These are phyloP conservation scores for Croton setiger DNA, from an alignment of 441 rosid genomes.

Conservation along the genomic window DNA sequence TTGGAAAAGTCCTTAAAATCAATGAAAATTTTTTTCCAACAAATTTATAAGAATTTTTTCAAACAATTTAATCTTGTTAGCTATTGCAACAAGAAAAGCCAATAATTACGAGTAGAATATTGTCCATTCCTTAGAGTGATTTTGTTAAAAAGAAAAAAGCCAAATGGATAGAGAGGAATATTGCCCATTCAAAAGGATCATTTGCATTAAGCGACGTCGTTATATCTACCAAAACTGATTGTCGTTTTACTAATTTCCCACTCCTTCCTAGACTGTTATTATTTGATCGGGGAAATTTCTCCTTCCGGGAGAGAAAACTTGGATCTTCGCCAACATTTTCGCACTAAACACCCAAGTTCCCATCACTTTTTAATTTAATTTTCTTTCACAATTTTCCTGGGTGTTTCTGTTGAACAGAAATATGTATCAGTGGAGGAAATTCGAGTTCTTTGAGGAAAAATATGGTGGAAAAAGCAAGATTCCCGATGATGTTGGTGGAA, in stretches of 20 bases:
- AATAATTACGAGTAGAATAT: too few species aligned
- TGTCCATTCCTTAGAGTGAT: too few species aligned
- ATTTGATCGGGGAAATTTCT: not conserved
- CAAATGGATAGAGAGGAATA: too few species aligned
- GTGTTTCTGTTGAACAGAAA: not conserved
- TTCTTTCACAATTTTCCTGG: not conserved
- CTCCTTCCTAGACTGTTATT: not conserved
- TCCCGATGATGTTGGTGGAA: conserved; percentile 72
- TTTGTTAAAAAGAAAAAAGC: not conserved
- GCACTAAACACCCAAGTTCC: not conserved
- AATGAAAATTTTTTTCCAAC: too few species aligned
- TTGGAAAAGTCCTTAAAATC: too few species aligned
- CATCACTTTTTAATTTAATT: not conserved
- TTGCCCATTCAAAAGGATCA: conserved; percentile 10
- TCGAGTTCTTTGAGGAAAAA: conserved; percentile 98
- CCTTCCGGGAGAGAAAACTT: not conserved
- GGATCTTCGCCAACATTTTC: not conserved
- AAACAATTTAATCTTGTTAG: too few species aligned
- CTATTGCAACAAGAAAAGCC: too few species aligned
- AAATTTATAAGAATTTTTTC: too few species aligned
- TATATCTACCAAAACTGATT: not conserved
- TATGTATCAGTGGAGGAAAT: conserved; percentile 97
- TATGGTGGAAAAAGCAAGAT: conserved; percentile 67
- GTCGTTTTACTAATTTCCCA: not conserved
- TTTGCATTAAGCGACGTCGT: not conserved